phyloP scores from a whole-genome alignment of 164 flowering plant species.

The Stephania japonica region DNA sequence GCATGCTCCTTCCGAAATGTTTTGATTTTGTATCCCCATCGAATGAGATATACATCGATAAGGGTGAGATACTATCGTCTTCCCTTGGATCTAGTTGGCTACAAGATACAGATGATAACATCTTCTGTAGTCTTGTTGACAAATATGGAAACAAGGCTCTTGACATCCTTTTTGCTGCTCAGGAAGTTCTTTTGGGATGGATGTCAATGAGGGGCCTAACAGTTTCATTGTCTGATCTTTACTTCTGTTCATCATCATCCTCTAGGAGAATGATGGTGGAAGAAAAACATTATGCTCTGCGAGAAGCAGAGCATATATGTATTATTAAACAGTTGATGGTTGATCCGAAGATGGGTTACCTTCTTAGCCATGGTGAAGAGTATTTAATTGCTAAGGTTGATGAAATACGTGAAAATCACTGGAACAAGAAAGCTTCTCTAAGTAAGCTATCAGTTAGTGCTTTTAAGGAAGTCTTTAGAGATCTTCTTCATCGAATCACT shows the following conservation, averaged over 20 bases:
- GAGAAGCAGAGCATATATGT: conserved; percentile 53
- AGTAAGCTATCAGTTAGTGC: conserved; percentile 47
- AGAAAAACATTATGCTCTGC: conserved; percentile 57
- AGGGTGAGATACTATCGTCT: conserved; percentile 52
- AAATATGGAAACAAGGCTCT: conserved; percentile 30
- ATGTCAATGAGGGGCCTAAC: conserved; percentile 66
- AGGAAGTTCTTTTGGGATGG: conserved; percentile 84
- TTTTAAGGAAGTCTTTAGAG: conserved; percentile 48
- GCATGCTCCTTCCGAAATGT: conserved; percentile 62
- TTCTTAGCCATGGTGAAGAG: conserved; percentile 31
- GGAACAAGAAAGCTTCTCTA: conserved; percentile 45
- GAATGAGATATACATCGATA: conserved; percentile 34
- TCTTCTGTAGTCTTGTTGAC: conserved; percentile 41
- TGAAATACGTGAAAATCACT: conserved; percentile 23
- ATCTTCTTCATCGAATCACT: conserved; percentile 48
- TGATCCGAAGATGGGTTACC: conserved; percentile 31
- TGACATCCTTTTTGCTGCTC: conserved; percentile 49
- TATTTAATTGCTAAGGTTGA: conserved; percentile 10
- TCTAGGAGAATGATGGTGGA: conserved; percentile 53
- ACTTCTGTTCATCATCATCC: conserved; percentile 41
- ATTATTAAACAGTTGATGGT: conserved; percentile 44
- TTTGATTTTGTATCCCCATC: conserved; percentile 37
- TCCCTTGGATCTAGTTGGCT: conserved; percentile 59
- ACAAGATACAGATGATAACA: conserved; percentile 41
- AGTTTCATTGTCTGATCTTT: conserved; percentile 73